Evolutionary conservation across 371 early-diverging fungal genomes (phyloP), one percentile per base, ranked within the genome.

Genomic region (Caulochytrium protostelioides): DNA sequence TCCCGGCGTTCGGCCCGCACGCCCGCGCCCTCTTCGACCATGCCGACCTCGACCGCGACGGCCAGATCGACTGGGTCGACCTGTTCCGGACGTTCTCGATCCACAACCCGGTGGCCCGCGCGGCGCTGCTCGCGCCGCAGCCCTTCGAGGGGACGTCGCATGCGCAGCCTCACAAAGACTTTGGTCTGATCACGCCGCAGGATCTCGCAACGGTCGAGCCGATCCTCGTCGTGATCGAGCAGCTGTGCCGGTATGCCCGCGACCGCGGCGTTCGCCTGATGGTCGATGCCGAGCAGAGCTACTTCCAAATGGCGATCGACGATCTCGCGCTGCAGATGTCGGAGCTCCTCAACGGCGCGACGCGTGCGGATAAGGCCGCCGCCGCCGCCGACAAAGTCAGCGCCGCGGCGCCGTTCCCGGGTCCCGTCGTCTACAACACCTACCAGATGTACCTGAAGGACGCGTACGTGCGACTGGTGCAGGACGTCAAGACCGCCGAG

Each of bases 251-350:
- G 18, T 55, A 72, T 36, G 83, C 85, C 8, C 44, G 52, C 13
- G 39, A 60, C 21, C 47, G 52, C 20, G 55, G 68, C 15, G 83
- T 83, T 7, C 66, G 78, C 4, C 48, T 89, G 22, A 76, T 87
- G 75, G 61, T 89, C 14, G 94, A 92, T 50, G 94, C 94, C 30
- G 94, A 92, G 49, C 87, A 86, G 54, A 64, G 74, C 19, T 81
- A 83, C 54, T 89, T 87, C 66, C 90, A 90, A 56, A 72, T 79
- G 4, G 81, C 83, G 16, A 83, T 94, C 54, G 86, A 86, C 54
- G 72, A 72, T 36, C 66, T 85, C 3, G 76, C 80, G 8, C 43
- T 81, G 20, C 58, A 62, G 14, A 47, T 84, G 31, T 64, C 65
- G 52, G 47, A 57, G 31, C 55, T 65, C 37, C 82, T 62, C 52